A percentile compares a stretch with the other conserved stretches of the same genome.
These are phyloP conservation scores for Fraxinus pennsylvanica DNA, from an alignment of 257 asterid genomes.

Conservation along the genomic window DNA sequence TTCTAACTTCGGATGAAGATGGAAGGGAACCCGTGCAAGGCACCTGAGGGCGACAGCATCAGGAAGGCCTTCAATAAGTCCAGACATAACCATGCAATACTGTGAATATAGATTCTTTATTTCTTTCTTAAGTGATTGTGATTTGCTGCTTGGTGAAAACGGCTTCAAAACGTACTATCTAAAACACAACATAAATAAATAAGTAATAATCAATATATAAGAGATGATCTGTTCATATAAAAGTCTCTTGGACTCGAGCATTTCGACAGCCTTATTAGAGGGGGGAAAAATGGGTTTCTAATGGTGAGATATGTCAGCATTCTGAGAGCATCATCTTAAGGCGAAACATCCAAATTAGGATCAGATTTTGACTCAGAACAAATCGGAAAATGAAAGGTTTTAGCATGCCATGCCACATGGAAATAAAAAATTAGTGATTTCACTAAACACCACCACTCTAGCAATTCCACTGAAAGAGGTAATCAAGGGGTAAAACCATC, in stretches of 20 bases:
- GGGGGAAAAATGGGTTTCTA: neutral
- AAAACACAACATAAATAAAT: conserved; percentile 24
- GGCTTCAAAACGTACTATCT: conserved; percentile 28
- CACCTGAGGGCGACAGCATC: conserved; percentile 93
- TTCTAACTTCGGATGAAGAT: conserved; percentile 72
- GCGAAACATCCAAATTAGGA: neutral
- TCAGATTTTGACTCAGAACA: conserved; percentile 10
- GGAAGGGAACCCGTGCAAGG: conserved; percentile 90
- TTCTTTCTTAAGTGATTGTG: conserved; percentile 16
- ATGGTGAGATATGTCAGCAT: neutral
- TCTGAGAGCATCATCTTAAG: neutral
- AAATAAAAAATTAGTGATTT: neutral
- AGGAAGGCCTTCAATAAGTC: conserved; percentile 96
- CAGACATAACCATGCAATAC: conserved; percentile 61
- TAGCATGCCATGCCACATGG: neutral
- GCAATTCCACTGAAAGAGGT: neutral
- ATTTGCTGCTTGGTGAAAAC: conserved; percentile 27
- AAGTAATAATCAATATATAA: neutral
- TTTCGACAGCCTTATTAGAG: neutral
- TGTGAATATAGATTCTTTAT: conserved; percentile 21
- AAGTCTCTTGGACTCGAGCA: neutral
- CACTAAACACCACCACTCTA: neutral
- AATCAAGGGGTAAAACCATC: neutral
- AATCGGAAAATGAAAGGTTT: neutral
- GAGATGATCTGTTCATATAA: neutral